Conservation (phyloP, 352 stramenopile species). For the Globisporangium alternatum region DNA sequence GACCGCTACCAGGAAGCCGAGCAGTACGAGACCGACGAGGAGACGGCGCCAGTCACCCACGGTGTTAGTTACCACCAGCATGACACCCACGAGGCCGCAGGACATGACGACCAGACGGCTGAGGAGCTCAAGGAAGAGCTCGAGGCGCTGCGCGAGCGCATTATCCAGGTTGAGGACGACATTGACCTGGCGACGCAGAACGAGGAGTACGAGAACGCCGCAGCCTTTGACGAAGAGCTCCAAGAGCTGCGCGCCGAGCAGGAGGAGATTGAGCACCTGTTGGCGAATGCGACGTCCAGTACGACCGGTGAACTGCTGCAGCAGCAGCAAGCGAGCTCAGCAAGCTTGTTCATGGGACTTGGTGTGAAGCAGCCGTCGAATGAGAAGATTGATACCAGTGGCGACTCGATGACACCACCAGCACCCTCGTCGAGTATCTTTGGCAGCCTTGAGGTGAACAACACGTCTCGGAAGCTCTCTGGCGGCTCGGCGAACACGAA, state of each 20-base stretch:
- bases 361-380: slow-evolving; percentile 19
- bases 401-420: background rate
- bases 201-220: slow-evolving; percentile 65
- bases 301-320: background rate
- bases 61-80: background rate
- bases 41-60: background rate
- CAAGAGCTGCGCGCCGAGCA: slow-evolving; percentile 52
- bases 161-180: slow-evolving; percentile 58
- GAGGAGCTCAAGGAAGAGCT: slow-evolving; percentile 41
- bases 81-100: background rate
- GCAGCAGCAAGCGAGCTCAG: slow-evolving; percentile 8
- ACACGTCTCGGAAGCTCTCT: slow-evolving; percentile 16
- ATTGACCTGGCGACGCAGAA: slow-evolving; percentile 69
- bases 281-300: slow-evolving; percentile 11
- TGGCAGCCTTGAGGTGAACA: slow-evolving; percentile 24
- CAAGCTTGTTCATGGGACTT: slow-evolving; percentile 32
- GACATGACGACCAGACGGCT: slow-evolving; percentile 18
- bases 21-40: slow-evolving; percentile 9
- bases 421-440: slow-evolving; percentile 10
- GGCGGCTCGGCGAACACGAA: slow-evolving; percentile 10
- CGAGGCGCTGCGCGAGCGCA: slow-evolving; percentile 39
- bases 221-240: slow-evolving; percentile 61
- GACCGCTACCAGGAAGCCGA: slow-evolving; percentile 21
- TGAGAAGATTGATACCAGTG: slow-evolving; percentile 1
- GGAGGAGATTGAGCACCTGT: slow-evolving; percentile 34